phyloP scores from a whole-genome alignment of 2,329 filamentous ascomycete species.

The Aspergillus sp. region DNA sequence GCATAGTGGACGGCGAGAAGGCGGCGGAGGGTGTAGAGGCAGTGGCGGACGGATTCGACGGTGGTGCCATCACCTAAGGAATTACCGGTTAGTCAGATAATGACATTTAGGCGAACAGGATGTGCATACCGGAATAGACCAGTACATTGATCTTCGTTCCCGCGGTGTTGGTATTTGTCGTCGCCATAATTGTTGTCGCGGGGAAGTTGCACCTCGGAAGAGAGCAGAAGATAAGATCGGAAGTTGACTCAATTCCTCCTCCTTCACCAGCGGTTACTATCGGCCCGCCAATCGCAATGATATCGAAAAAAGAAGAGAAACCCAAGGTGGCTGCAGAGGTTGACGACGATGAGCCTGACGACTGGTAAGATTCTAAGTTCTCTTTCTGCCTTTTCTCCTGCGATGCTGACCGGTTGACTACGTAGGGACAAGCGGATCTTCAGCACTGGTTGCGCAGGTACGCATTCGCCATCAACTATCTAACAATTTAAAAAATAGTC shows the following conservation, averaged over 20 bases:
- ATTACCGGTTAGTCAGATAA: slow-evolving; percentile 26
- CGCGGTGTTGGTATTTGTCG: slow-evolving; percentile 51
- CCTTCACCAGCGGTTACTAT: not conserved
- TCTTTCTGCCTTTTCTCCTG: not conserved
- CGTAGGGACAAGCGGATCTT: slow-evolving; percentile 96
- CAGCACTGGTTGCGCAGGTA: slow-evolving; percentile 91
- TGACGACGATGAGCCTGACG: slow-evolving; percentile 87
- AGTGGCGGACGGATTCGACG: slow-evolving; percentile 84
- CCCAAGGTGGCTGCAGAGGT: slow-evolving; percentile 43
- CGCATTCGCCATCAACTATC: slow-evolving; percentile 20
- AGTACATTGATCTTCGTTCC: slow-evolving; percentile 78
- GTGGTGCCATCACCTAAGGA: slow-evolving; percentile 78
- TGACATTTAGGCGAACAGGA: slow-evolving; percentile 21
- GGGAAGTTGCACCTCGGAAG: slow-evolving; percentile 9
- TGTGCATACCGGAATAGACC: slow-evolving; percentile 76
- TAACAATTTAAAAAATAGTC: not conserved
- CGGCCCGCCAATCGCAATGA: slow-evolving; percentile 46
- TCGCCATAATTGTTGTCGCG: slow-evolving; percentile 27
- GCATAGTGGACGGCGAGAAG: slow-evolving; percentile 89
- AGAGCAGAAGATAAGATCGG: not conserved
- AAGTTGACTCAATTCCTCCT: slow-evolving; percentile 4
- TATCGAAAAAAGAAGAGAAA: slow-evolving; percentile 60
- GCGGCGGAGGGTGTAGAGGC: slow-evolving; percentile 79
- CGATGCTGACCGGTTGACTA: slow-evolving; percentile 23
- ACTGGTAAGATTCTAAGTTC: slow-evolving; percentile 64